Evolutionary conservation across 148 eudicot genomes (phyloP).

Genomic region (Vaccinium myrtillus): DNA sequence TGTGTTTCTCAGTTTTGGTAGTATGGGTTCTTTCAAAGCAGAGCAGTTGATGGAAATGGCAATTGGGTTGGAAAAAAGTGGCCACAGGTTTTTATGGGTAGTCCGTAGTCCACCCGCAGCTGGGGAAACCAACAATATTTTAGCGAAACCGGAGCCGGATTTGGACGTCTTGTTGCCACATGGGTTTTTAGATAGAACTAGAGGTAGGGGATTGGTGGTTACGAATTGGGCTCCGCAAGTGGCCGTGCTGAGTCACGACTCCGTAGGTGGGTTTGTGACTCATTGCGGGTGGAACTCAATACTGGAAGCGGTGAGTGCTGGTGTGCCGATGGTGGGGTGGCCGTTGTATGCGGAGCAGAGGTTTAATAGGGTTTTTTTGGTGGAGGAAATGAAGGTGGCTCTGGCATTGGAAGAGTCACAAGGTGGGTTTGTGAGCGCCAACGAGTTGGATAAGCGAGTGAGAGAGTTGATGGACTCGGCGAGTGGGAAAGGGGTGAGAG

Average conservation of each 20-base stretch:
- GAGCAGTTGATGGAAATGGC: slow-evolving; percentile 35
- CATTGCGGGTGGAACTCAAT: slow-evolving; percentile 48
- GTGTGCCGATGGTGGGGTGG: slow-evolving; percentile 50
- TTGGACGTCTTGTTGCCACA: slow-evolving; percentile 21
- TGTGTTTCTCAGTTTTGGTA: slow-evolving; percentile 38
- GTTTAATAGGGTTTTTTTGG: slow-evolving; percentile 39
- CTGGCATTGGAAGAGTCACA: slow-evolving; percentile 34
- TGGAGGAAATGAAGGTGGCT: slow-evolving; percentile 38
- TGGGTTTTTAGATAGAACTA: slow-evolving; percentile 31
- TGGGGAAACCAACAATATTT: slow-evolving; percentile 1
- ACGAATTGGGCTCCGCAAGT: slow-evolving; percentile 39
- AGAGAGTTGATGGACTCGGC: slow-evolving; percentile 31
- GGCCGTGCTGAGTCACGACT: slow-evolving; percentile 23
- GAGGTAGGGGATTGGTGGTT: slow-evolving; percentile 25
- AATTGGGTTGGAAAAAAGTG: slow-evolving; percentile 30
- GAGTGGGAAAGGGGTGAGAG: slow-evolving; percentile 20
- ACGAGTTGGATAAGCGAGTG: slow-evolving; percentile 40
- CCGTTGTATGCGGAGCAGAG: slow-evolving; percentile 52
- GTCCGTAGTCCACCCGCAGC: slow-evolving; percentile 26
- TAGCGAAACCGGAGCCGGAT: slow-evolving; percentile 12
- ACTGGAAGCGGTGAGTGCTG: slow-evolving; percentile 34
- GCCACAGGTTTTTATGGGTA: slow-evolving; percentile 37
- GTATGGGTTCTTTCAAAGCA: slow-evolving; percentile 18
- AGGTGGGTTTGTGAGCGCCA: slow-evolving; percentile 33
- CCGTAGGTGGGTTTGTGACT: slow-evolving; percentile 31